These are phyloP conservation scores for Trichoderma sp. DNA, from an alignment of 2,329 filamentous ascomycete species.

Conservation along the genomic window DNA sequence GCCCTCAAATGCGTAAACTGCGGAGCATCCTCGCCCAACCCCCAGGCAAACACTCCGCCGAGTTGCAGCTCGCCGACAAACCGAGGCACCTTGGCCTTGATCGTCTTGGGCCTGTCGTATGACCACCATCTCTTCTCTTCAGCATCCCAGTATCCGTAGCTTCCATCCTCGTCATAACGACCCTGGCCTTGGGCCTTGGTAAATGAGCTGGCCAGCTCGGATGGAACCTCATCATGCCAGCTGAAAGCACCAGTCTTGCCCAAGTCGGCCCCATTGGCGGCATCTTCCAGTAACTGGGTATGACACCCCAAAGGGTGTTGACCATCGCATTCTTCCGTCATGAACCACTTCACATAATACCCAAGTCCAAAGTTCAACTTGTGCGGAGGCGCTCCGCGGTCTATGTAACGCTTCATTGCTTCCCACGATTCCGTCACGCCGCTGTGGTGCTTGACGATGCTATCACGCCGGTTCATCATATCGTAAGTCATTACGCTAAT, in stretches of 20 bases:
- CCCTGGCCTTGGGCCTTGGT: slow-evolving; percentile 51
- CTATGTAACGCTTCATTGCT: slow-evolving; percentile 57
- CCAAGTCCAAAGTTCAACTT: slow-evolving; percentile 63
- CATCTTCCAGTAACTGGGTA: slow-evolving; percentile 56
- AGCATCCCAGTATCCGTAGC: slow-evolving; percentile 66
- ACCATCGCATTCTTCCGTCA: slow-evolving; percentile 44
- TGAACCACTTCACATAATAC: slow-evolving; percentile 66
- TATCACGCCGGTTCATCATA: slow-evolving; percentile 66
- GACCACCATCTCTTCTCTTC: slow-evolving; percentile 65
- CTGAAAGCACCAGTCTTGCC: slow-evolving; percentile 59
- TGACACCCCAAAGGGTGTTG: slow-evolving; percentile 50
- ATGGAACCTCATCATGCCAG: slow-evolving; percentile 54
- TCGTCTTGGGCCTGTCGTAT: slow-evolving; percentile 62
- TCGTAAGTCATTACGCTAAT: slow-evolving; percentile 70
- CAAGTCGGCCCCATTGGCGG: slow-evolving; percentile 53
- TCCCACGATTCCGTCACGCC: slow-evolving; percentile 55
- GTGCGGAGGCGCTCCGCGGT: slow-evolving; percentile 46
- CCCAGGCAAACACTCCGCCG: slow-evolving; percentile 74
- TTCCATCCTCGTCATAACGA: slow-evolving; percentile 56
- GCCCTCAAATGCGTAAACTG: slow-evolving; percentile 41
- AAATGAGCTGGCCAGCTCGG: slow-evolving; percentile 56
- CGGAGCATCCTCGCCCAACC: slow-evolving; percentile 63
- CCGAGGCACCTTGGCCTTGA: slow-evolving; percentile 58
- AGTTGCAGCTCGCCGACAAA: slow-evolving; percentile 55
- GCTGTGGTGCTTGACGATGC: slow-evolving; percentile 60